Evolutionary conservation across 108 stramenopile genomes (phyloP).

Genomic region (Nitzschia sp.): DNA sequence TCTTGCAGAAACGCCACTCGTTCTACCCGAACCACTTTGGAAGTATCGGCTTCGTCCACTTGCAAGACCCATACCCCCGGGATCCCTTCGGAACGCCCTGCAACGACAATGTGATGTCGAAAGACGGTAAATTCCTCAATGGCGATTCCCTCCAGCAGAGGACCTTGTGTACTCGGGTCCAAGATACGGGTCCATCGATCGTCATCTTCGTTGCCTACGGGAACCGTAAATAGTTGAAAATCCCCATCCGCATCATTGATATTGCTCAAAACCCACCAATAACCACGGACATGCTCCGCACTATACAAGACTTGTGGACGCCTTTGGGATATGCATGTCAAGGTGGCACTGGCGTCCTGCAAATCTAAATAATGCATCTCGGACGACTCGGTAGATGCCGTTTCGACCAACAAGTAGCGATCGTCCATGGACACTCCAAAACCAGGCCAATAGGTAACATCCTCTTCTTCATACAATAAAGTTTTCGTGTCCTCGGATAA

Average conservation of each 20-base stretch:
- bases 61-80: conserved; percentile 71
- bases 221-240: conserved; percentile 62
- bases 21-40: conserved; percentile 12
- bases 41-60: conserved; percentile 31
- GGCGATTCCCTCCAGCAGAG: conserved; percentile 63
- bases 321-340: conserved; percentile 69
- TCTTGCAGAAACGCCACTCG: conserved; percentile 68
- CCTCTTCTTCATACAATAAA: conserved; percentile 67
- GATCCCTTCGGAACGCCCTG: conserved; percentile 69
- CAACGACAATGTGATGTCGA: conserved; percentile 45
- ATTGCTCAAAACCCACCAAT: conserved; percentile 75
- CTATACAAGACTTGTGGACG: conserved; percentile 65
- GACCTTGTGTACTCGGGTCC: conserved; percentile 32
- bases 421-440: conserved; percentile 55
- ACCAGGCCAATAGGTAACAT: conserved; percentile 55
- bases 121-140: conserved; percentile 61
- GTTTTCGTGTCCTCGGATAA: conserved; percentile 48
- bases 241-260: conserved; percentile 60
- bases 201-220: conserved; percentile 52
- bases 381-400: conserved; percentile 71
- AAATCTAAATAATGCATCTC: conserved; percentile 83
- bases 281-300: conserved; percentile 63
- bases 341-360: conserved; percentile 16
- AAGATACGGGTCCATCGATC: conserved; percentile 33
- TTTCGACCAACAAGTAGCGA: conserved; percentile 52